Percentiles rank a stretch among this genome's conserved stretches.
Conservation (phyloP, 2,329 filamentous ascomycete genomes). For the Cytospora mali region DNA sequence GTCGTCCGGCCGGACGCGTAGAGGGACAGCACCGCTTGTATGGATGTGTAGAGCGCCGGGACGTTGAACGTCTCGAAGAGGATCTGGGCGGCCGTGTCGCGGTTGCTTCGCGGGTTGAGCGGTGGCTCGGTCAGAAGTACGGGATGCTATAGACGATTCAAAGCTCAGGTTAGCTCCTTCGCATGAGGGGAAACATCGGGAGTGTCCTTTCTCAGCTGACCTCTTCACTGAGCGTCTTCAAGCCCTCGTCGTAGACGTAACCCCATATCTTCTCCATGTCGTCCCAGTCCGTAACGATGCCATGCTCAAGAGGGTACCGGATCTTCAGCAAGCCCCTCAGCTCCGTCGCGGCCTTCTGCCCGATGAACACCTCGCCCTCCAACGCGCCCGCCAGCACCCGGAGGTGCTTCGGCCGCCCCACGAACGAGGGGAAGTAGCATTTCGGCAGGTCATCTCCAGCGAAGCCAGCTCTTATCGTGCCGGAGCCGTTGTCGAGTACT, state of each 20-base stretch:
- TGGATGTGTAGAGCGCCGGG: constrained; percentile 92
- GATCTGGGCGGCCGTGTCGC: constrained; percentile 94
- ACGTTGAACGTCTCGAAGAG: constrained; percentile 99
- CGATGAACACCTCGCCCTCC: constrained; percentile 97
- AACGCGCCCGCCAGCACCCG: constrained; percentile 94
- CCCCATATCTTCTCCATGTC: constrained; percentile 99
- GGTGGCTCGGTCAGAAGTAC: constrained; percentile 95
- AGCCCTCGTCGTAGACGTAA: constrained; percentile 91
- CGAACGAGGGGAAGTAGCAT: constrained; percentile 96
- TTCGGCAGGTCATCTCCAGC: constrained; percentile 95
- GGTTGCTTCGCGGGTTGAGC: constrained; percentile 91
- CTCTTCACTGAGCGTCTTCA: constrained; percentile 98
- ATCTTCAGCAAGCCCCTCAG: constrained; percentile 94
- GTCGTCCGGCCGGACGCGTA: constrained; percentile 96
- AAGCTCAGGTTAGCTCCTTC: constrained; percentile 30
- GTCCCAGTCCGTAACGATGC: constrained; percentile 98
- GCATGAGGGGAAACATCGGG: too few species aligned
- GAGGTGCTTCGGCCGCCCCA: constrained; percentile 92
- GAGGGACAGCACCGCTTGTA: constrained; percentile 93
- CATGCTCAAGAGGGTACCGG: constrained; percentile 91
- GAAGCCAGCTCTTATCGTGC: constrained; percentile 95
- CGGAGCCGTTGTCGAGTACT: constrained; percentile 98
- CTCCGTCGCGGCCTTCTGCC: constrained; percentile 83
- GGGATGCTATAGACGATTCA: constrained; percentile 68
- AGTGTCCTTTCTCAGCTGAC: constrained; percentile 46